Evolutionary conservation across 176 grass and related monocot species (phyloP).

Genomic region (Poa annua): DNA sequence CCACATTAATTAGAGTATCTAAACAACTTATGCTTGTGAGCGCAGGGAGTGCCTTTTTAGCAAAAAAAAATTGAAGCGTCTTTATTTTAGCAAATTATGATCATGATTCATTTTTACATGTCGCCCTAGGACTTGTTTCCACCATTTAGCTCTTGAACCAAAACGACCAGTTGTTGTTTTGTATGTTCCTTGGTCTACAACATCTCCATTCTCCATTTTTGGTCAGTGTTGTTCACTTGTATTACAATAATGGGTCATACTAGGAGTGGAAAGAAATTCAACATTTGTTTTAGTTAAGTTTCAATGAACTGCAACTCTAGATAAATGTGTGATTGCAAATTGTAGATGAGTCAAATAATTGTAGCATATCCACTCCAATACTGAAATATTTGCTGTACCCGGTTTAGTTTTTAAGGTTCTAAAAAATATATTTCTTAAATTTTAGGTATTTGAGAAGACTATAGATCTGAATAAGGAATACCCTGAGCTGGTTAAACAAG

Average conservation of each 20-base stretch:
- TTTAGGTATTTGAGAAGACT: neutral
- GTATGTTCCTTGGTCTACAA: neutral
- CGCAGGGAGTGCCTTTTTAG: too few relatives aligned
- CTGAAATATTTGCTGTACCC: neutral
- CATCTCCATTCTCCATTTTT: neutral
- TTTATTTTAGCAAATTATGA: neutral
- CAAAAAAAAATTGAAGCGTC: too few relatives aligned
- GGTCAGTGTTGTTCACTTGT: too few relatives aligned
- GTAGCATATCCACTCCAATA: neutral
- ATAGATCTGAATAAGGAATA: neutral
- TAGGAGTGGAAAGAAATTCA: neutral
- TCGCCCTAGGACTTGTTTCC: neutral
- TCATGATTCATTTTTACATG: neutral
- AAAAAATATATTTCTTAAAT: neutral
- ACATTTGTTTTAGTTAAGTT: neutral
- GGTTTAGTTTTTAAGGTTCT: neutral
- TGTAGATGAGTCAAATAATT: neutral
- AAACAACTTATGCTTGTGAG: too few relatives aligned
- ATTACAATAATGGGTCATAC: neutral
- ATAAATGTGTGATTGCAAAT: neutral
- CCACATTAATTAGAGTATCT: too few relatives aligned
- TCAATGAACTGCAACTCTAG: too few relatives aligned
- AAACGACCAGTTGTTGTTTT: too few relatives aligned
- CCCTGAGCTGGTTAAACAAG: constrained; percentile 2
- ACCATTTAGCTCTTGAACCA: neutral